Percentiles rank a stretch among this genome's conserved stretches.
phyloP scores from a whole-genome alignment of 768 basidiomycete species.

The Trametes meyenii region DNA sequence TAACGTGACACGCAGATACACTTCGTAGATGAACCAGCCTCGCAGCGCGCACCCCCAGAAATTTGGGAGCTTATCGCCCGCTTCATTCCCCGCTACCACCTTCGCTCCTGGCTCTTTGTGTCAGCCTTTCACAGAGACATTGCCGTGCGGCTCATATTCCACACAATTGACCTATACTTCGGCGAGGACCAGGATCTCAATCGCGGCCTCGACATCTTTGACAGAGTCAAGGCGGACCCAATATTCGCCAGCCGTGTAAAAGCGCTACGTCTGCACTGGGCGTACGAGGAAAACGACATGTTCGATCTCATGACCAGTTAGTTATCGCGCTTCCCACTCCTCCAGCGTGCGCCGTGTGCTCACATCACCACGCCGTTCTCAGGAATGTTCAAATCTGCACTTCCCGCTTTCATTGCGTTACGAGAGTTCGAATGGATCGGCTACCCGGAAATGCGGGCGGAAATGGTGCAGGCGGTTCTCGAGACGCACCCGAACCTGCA shows the following conservation, averaged over 20 bases:
- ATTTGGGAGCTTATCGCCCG: conserved; percentile 69
- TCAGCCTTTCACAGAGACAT: conserved; percentile 67
- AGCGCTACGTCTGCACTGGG: conserved; percentile 65
- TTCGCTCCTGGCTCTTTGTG: conserved; percentile 70
- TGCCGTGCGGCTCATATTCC: conserved; percentile 65
- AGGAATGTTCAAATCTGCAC: conserved; percentile 64
- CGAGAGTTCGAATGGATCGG: conserved; percentile 78
- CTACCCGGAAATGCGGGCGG: conserved; percentile 69
- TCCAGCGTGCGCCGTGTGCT: not conserved
- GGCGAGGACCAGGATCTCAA: conserved; percentile 59
- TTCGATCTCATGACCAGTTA: conserved; percentile 60
- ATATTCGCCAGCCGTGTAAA: conserved; percentile 63
- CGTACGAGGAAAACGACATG: conserved; percentile 70
- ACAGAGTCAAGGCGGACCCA: conserved; percentile 63
- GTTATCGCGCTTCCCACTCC: conserved; percentile 24
- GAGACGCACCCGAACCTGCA: conserved; percentile 55
- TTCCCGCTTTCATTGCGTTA: conserved; percentile 64
- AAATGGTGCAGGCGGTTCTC: conserved; percentile 63
- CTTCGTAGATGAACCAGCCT: conserved; percentile 57
- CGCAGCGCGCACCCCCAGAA: conserved; percentile 63
- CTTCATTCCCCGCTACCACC: conserved; percentile 63
- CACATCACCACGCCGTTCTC: not conserved
- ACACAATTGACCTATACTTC: conserved; percentile 68
- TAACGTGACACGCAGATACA: conserved; percentile 44
- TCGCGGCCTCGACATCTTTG: conserved; percentile 66